Evolutionary conservation across 805 yeast species (phyloP).

Genomic region (Pichia deserticola): DNA sequence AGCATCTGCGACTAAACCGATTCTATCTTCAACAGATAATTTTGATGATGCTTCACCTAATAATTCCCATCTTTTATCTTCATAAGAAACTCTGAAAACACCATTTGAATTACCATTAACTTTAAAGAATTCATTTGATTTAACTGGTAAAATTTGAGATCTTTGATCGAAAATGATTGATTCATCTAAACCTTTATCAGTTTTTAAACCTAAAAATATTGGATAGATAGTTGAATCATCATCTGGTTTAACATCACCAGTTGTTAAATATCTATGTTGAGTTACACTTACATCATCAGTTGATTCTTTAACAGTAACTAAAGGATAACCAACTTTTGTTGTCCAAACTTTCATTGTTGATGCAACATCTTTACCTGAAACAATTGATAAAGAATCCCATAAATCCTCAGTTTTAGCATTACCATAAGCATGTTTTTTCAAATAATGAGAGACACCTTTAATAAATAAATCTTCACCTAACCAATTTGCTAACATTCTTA

Average conservation of each 20-base stretch:
- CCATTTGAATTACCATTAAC: slow-evolving; percentile 47
- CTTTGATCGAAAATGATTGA: slow-evolving; percentile 23
- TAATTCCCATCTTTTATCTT: slow-evolving; percentile 30
- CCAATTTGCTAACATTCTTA: slow-evolving; percentile 68
- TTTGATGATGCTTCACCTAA: slow-evolving; percentile 33
- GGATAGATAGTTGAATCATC: slow-evolving; percentile 58
- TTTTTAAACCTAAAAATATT: slow-evolving; percentile 38
- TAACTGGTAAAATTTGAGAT: slow-evolving; percentile 13
- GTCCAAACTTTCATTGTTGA: slow-evolving; percentile 69
- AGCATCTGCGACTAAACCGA: slow-evolving; percentile 51
- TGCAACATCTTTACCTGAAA: slow-evolving; percentile 57
- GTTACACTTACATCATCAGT: slow-evolving; percentile 29
- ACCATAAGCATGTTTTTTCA: slow-evolving; percentile 53
- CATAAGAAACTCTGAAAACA: slow-evolving; percentile 47
- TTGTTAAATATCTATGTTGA: slow-evolving; percentile 58
- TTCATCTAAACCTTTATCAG: slow-evolving; percentile 24
- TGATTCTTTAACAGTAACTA: slow-evolving; percentile 43
- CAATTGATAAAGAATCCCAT: slow-evolving; percentile 61
- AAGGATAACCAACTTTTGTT: slow-evolving; percentile 65
- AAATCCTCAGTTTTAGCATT: slow-evolving; percentile 71
- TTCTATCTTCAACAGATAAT: slow-evolving; percentile 43
- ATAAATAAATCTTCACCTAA: slow-evolving; percentile 65
- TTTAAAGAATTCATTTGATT: slow-evolving; percentile 32
- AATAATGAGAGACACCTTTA: slow-evolving; percentile 65
- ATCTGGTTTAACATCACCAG: slow-evolving; percentile 57